Evolutionary conservation across 2,329 filamentous ascomycete genomes (phyloP).

Genomic region (Alternaria brassicae): DNA sequence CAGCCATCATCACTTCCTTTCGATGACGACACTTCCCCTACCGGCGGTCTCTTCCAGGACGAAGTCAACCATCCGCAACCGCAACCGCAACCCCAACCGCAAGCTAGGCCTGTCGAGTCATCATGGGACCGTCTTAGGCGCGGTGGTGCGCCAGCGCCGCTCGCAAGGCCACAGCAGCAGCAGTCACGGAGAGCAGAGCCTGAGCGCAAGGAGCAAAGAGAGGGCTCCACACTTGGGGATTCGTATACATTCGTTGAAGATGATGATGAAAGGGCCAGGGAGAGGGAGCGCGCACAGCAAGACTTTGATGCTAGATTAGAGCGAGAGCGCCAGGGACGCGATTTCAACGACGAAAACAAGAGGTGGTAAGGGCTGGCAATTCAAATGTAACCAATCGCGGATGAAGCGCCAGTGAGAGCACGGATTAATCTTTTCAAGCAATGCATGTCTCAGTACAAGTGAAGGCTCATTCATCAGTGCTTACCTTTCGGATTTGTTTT

Average conservation of each 20-base stretch:
- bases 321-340: slow-evolving; percentile 56
- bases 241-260: slow-evolving; percentile 54
- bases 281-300: slow-evolving; percentile 56
- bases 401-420: not conserved
- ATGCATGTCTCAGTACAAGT: not conserved
- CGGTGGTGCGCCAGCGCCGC: slow-evolving; percentile 32
- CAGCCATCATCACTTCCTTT: slow-evolving; percentile 23
- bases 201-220: slow-evolving; percentile 33
- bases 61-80: slow-evolving; percentile 29
- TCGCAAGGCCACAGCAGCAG: slow-evolving; percentile 20
- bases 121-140: slow-evolving; percentile 56
- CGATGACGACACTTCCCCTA: slow-evolving; percentile 48
- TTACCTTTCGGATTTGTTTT: not conserved
- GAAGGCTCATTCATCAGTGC: not conserved
- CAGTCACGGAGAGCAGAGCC: slow-evolving; percentile 25
- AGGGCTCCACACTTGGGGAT: slow-evolving; percentile 50
- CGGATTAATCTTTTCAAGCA: not conserved
- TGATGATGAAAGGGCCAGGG: slow-evolving; percentile 54
- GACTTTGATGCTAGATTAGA: slow-evolving; percentile 60
- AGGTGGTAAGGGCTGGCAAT: slow-evolving; percentile 33
- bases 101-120: slow-evolving; percentile 43
- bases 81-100: slow-evolving; percentile 18
- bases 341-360: slow-evolving; percentile 47
- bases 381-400: not conserved
- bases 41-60: slow-evolving; percentile 46